Conservation (phyloP, 2,329 filamentous ascomycete genomes). For the Lojkania enalia region DNA sequence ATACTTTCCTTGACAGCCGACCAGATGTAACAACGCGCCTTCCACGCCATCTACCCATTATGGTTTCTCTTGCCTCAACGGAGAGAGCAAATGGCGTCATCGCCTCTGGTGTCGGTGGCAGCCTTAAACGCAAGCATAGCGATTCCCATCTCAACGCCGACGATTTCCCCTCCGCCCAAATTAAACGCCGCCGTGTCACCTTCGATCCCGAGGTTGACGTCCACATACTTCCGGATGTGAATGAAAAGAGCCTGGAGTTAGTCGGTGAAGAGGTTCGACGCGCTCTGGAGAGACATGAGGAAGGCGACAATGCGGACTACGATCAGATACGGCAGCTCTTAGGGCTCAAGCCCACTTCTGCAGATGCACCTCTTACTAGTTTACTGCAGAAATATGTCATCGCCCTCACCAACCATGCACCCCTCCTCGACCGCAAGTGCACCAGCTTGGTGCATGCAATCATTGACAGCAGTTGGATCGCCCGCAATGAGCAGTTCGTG, state of each 20-base stretch:
- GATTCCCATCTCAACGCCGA: constrained; percentile 36
- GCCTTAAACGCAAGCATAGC: constrained; percentile 44
- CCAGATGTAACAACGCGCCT: constrained; percentile 33
- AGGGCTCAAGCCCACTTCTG: constrained; percentile 50
- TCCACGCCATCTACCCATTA: constrained; percentile 21
- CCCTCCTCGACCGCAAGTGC: constrained; percentile 59
- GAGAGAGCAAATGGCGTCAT: constrained; percentile 31
- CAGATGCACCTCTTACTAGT: constrained; percentile 55
- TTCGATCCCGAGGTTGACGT: constrained; percentile 55
- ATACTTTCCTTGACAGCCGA: constrained; percentile 7
- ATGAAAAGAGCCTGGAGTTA: constrained; percentile 59
- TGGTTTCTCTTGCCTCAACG: constrained; percentile 45
- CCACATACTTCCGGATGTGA: constrained; percentile 47
- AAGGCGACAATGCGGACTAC: constrained; percentile 60
- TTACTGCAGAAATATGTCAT: constrained; percentile 61
- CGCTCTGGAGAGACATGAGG: constrained; percentile 58
- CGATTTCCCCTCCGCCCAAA: constrained; percentile 39
- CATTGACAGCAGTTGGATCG: constrained; percentile 63
- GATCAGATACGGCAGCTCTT: constrained; percentile 60
- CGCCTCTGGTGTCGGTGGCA: constrained; percentile 35
- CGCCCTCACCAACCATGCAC: constrained; percentile 61
- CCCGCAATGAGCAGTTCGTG: constrained; percentile 62
- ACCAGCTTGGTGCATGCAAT: constrained; percentile 61
- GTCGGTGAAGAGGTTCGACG: constrained; percentile 64
- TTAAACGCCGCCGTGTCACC: constrained; percentile 53